These are phyloP conservation scores for Podospora comata DNA, from an alignment of 495 filamentous ascomycete species.

Conservation along the genomic window DNA sequence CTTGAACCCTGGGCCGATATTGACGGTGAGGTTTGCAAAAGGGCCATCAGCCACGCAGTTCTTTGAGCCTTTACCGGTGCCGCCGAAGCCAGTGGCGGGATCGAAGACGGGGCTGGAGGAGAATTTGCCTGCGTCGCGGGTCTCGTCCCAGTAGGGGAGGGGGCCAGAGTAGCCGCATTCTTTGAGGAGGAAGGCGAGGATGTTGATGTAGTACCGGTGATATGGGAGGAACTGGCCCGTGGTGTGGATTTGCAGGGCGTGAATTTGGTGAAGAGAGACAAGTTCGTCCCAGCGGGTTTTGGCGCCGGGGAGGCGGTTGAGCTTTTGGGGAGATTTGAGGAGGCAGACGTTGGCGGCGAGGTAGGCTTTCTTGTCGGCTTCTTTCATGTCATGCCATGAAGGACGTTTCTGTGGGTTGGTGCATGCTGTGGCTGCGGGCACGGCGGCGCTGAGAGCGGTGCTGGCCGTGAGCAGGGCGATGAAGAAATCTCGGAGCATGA, in stretches of 20 bases:
- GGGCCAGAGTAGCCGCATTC: constrained; percentile 46
- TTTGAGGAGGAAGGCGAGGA: constrained; percentile 43
- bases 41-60: constrained; percentile 44
- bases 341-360: constrained; percentile 9
- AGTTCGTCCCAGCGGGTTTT: constrained; percentile 43
- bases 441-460: constrained; percentile 1
- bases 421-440: constrained; percentile 2
- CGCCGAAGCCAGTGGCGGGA: constrained; percentile 41
- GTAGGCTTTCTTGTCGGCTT: constrained; percentile 11
- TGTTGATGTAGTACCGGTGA: constrained; percentile 47
- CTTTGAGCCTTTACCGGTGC: constrained; percentile 33
- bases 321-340: constrained; percentile 17
- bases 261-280: constrained; percentile 21
- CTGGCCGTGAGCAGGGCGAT: not conserved
- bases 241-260: constrained; percentile 21
- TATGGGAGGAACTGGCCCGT: constrained; percentile 45
- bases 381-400: constrained; percentile 8
- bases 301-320: constrained; percentile 27
- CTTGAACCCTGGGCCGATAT: constrained; percentile 33
- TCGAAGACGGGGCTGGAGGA: constrained; percentile 35
- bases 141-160: constrained; percentile 51
- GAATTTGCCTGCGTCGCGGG: constrained; percentile 42
- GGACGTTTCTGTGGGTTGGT: constrained; percentile 10
- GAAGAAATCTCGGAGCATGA: constrained; percentile 3
- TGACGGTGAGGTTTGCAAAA: constrained; percentile 36